These are phyloP conservation scores for Recurvomyces mirabilis DNA, from an alignment of 495 filamentous ascomycete genomes.

Conservation along the genomic window DNA sequence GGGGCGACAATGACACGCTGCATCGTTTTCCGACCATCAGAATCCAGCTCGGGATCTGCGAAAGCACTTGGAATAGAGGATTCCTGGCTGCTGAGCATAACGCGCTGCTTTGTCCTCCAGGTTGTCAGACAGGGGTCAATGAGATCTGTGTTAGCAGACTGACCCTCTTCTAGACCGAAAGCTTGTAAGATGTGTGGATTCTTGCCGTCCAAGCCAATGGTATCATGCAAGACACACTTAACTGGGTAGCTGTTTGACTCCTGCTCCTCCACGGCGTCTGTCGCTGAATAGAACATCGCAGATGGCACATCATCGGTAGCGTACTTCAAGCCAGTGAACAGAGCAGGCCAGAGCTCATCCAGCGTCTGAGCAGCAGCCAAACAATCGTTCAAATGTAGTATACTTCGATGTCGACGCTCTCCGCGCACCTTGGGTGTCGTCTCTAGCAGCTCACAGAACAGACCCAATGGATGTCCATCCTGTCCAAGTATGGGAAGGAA, in stretches of 20 bases:
- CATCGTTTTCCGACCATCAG: conserved; percentile 50
- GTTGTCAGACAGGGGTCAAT: conserved; percentile 43
- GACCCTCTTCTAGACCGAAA: too few relatives aligned
- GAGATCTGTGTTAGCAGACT: too few relatives aligned
- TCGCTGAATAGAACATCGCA: conserved; percentile 50
- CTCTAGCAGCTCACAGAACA: conserved; percentile 46
- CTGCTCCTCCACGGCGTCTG: conserved; percentile 46
- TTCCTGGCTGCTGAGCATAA: conserved; percentile 43
- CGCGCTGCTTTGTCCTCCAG: conserved; percentile 33
- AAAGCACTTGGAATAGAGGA: conserved; percentile 45
- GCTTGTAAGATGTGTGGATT: too few relatives aligned
- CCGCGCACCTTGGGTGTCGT: conserved; percentile 51
- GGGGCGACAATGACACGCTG: conserved; percentile 53
- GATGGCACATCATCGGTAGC: conserved; percentile 53
- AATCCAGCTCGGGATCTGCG: conserved; percentile 47
- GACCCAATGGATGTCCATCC: conserved; percentile 42
- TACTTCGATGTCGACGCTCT: conserved; percentile 49
- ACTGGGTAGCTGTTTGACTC: conserved; percentile 42
- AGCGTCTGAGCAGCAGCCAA: conserved; percentile 51
- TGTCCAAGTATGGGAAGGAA: conserved; percentile 52
- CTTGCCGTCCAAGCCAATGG: too few relatives aligned
- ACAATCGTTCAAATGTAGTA: conserved; percentile 54
- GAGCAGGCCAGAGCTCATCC: conserved; percentile 48
- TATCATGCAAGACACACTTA: conserved; percentile 46
- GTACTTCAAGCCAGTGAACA: conserved; percentile 44